Evolutionary conservation across 495 filamentous ascomycete genomes (phyloP).

Genomic region (Aspergillus haitiensis): DNA sequence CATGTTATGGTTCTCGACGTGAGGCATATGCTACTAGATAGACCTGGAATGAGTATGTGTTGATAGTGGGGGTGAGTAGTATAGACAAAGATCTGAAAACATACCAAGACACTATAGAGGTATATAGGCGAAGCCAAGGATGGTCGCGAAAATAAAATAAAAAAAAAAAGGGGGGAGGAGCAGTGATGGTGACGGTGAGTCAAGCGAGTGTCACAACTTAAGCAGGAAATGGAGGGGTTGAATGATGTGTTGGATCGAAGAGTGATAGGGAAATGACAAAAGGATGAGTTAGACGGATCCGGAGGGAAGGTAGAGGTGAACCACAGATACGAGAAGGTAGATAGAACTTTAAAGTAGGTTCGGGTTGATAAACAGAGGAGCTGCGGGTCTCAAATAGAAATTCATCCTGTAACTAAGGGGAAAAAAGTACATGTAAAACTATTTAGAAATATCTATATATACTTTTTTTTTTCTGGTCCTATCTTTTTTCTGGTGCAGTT

Average conservation of each 20-base stretch:
- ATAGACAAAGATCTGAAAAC: too few relatives aligned
- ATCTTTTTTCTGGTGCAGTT: conserved; percentile 6
- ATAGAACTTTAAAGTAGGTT: conserved; percentile 14
- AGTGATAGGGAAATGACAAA: not conserved
- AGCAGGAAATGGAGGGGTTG: too few relatives aligned
- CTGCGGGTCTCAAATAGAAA: not conserved
- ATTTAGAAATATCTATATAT: conserved; percentile 5
- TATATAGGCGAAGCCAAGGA: too few relatives aligned
- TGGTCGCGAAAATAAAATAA: too few relatives aligned
- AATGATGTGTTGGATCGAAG: too few relatives aligned
- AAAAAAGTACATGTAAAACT: not conserved
- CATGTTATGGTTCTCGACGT: conserved; percentile 47
- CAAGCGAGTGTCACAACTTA: too few relatives aligned
- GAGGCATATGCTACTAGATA: conserved; percentile 39
- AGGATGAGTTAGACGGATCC: conserved; percentile 13
- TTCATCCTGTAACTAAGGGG: not conserved
- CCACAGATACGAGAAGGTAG: conserved; percentile 10
- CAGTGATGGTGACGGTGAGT: too few relatives aligned
- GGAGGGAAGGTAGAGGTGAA: conserved; percentile 18
- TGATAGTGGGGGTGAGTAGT: too few relatives aligned
- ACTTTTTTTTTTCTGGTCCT: conserved; percentile 3
- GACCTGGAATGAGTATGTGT: too few relatives aligned
- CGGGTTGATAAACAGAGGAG: conserved; percentile 7
- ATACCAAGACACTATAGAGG: not conserved
- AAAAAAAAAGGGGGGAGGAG: too few relatives aligned